phyloP scores from a whole-genome alignment of 2,329 filamentous ascomycete species.

The Xylaria sp. region DNA sequence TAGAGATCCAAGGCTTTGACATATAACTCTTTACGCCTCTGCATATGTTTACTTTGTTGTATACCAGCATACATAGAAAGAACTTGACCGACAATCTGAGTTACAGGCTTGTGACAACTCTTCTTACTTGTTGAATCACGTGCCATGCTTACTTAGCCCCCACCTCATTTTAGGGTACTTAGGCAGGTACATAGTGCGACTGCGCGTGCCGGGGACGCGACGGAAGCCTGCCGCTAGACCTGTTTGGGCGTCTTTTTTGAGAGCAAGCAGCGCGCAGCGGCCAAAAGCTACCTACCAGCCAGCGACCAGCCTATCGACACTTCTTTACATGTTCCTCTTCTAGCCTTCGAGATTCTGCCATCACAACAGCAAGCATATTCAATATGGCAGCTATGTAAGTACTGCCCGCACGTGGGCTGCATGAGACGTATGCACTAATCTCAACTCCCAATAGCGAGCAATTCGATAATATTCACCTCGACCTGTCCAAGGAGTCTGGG shows the following conservation, averaged over 20 bases:
- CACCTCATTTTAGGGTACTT: background rate
- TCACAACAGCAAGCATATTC: conserved; percentile 14
- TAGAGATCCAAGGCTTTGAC: too few species aligned
- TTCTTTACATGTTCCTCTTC: conserved; percentile 7
- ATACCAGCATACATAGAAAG: too few species aligned
- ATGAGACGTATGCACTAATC: conserved; percentile 26
- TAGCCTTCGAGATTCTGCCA: conserved; percentile 18
- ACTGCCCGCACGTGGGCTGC: background rate
- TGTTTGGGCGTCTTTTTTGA: conserved; percentile 26
- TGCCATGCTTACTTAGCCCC: background rate
- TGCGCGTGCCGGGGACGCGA: conserved; percentile 36
- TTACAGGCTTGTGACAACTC: too few species aligned
- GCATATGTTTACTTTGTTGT: too few species aligned
- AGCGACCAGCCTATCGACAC: conserved; percentile 5
- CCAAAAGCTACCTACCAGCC: conserved; percentile 4
- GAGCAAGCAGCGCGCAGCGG: conserved; percentile 3
- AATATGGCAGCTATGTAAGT: conserved; percentile 47
- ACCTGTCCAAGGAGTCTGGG: conserved; percentile 90
- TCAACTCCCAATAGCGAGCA: conserved; percentile 71
- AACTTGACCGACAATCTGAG: too few species aligned
- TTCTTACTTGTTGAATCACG: too few species aligned
- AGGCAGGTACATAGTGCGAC: background rate
- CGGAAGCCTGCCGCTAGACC: conserved; percentile 22
- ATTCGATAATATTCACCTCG: conserved; percentile 97
- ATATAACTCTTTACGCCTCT: too few species aligned